phyloP scores from a whole-genome alignment of 495 filamentous ascomycete species.

The Talaromyces adpressus region DNA sequence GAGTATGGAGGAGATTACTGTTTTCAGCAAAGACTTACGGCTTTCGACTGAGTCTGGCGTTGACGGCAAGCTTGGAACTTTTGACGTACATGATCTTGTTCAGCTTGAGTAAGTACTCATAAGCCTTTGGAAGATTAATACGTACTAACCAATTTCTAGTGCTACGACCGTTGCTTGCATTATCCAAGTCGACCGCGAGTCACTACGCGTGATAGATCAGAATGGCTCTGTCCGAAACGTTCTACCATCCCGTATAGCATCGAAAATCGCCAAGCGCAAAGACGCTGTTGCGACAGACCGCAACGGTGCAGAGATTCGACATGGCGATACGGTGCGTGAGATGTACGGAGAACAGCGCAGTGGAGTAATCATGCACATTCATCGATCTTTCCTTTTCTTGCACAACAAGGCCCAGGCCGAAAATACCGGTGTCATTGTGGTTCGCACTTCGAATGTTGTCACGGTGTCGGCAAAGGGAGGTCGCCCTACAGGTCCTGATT shows the following conservation, averaged over 20 bases:
- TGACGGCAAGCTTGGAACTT: slow-evolving; percentile 70
- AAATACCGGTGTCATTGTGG: slow-evolving; percentile 85
- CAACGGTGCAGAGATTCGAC: slow-evolving; percentile 85
- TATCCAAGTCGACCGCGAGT: slow-evolving; percentile 91
- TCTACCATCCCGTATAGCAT: slow-evolving; percentile 84
- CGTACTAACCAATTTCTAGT: slow-evolving; percentile 36
- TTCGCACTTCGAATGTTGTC: slow-evolving; percentile 74
- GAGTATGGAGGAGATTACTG: slow-evolving; percentile 85
- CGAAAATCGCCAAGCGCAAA: slow-evolving; percentile 71
- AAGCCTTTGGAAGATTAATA: not conserved
- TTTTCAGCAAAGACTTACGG: slow-evolving; percentile 95
- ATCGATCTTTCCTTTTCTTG: slow-evolving; percentile 81
- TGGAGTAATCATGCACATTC: slow-evolving; percentile 86
- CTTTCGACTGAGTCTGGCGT: slow-evolving; percentile 86
- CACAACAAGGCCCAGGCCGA: slow-evolving; percentile 78
- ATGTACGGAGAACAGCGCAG: slow-evolving; percentile 74
- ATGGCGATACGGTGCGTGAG: slow-evolving; percentile 89
- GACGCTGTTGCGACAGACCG: slow-evolving; percentile 87
- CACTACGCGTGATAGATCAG: slow-evolving; percentile 83
- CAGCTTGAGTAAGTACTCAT: slow-evolving; percentile 68
- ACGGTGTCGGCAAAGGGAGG: slow-evolving; percentile 91
- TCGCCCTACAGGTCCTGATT: slow-evolving; percentile 62
- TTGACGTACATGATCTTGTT: slow-evolving; percentile 86
- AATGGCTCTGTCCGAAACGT: slow-evolving; percentile 74
- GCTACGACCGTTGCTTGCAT: slow-evolving; percentile 85